Evolutionary conservation across 1,139 yeast genomes (phyloP).

Genomic region (Maudiozyma humilis): DNA sequence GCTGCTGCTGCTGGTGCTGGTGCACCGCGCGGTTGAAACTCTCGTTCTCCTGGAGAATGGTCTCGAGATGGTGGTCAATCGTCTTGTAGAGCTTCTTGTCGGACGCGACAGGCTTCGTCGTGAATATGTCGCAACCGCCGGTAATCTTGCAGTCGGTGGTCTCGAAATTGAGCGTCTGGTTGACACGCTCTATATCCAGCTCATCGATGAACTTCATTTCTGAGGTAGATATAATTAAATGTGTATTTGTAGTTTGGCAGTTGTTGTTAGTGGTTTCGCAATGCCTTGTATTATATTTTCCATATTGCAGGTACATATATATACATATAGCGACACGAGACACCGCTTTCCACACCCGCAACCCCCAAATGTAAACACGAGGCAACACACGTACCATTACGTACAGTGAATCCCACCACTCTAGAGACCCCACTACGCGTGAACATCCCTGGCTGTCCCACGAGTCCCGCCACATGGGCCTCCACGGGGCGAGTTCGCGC

Average conservation of each 20-base stretch:
- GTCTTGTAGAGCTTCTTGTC: slow-evolving; percentile 84
- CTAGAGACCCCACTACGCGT: too few species aligned
- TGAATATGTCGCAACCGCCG: slow-evolving; percentile 92
- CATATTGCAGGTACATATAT: not conserved
- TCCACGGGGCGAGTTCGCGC: too few species aligned
- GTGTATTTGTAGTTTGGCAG: too few species aligned
- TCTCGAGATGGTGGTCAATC: slow-evolving; percentile 72
- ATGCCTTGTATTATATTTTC: not conserved
- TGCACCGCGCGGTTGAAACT: slow-evolving; percentile 26
- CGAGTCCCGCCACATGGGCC: too few species aligned
- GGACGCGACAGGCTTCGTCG: slow-evolving; percentile 86
- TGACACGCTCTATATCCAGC: slow-evolving; percentile 80
- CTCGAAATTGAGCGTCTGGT: slow-evolving; percentile 79
- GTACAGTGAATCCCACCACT: too few species aligned
- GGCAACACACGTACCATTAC: too few species aligned
- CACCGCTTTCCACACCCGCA: too few species aligned
- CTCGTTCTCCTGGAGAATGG: slow-evolving; percentile 47
- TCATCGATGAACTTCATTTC: slow-evolving; percentile 71
- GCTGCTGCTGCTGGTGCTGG: slow-evolving; percentile 16
- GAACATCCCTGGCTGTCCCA: too few species aligned
- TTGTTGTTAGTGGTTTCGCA: too few species aligned
- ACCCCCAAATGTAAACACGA: too few species aligned
- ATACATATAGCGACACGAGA: not conserved
- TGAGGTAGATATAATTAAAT: not conserved
- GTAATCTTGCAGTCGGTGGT: slow-evolving; percentile 78